Evolutionary conservation across 169 alveolate genomes (phyloP), one percentile per base, ranked within the genome.

Genomic region (Cryptosporidium canis): DNA sequence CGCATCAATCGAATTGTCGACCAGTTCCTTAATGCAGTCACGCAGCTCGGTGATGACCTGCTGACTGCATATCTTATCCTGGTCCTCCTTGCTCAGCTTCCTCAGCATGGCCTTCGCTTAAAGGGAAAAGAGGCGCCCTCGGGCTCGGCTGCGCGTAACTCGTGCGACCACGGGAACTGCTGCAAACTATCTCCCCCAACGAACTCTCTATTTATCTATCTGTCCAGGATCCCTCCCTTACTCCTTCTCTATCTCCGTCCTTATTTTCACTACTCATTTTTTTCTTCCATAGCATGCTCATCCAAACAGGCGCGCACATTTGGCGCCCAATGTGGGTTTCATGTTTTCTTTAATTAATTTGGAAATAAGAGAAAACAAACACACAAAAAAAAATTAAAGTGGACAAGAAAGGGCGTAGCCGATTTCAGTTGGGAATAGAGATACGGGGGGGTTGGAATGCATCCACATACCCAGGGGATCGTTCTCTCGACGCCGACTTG

Each of bases 1-100:
- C 0, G 99, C 99, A 93, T 97, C 99, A 27, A 97, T 77, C 48
- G 98, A 83, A 83, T 97, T 97, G 83, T 97, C 99, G 6, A 97
- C 96, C 31, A 97, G 92, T 83, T 97, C 99, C 71, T 97, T 96
- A 39, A 97, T 95, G 5, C 94, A 93, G 41, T 85, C 87, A 41
- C 35, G 67, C 7, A 93, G 47, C 48, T 91, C 95, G 8, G 92
- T 83, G 33, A 90, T 90, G 21, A 58, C 83, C 35, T 90, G 90
- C n/a, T 90, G 90, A 37, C 92, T 90, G 43, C 66, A 58, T 58
- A 90, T 67, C 37, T 61, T 31, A 27, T 77, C 87, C 47, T 77
- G 87, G 39, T 77, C 87, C 8, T 77, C 87, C 65, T 77, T 77
- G 1, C 45, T 33, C 43, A 77, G 18, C 27, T 58, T 77, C 66